Conservation (phyloP, 208 protist genomes). For the Naegleria lovaniensis region DNA sequence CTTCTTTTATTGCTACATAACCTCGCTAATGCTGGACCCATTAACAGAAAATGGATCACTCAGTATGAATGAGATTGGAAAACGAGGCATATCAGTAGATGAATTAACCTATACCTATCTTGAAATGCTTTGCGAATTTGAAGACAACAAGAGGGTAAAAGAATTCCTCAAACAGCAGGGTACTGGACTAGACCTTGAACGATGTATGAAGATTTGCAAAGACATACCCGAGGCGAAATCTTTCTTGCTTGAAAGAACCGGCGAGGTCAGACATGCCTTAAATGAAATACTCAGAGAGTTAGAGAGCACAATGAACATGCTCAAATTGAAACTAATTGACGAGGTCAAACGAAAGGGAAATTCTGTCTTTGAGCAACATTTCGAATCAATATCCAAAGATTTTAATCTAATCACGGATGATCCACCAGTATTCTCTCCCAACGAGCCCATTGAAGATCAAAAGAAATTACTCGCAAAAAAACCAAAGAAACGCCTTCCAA, state of each 20-base stretch:
- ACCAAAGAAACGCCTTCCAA: background rate
- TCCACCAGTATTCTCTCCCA: background rate
- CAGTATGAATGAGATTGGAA: background rate
- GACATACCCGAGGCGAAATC: slow-evolving; percentile 15
- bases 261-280: background rate
- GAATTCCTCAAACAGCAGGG: background rate
- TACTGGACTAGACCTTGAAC: background rate
- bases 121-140: background rate
- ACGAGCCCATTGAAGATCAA: background rate
- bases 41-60: background rate
- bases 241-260: slow-evolving; percentile 10
- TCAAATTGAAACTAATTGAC: background rate
- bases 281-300: slow-evolving; percentile 12
- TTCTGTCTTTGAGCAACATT: background rate
- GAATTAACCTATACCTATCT: background rate
- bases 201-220: slow-evolving; percentile 2
- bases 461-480: background rate
- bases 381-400: background rate
- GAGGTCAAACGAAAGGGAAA: background rate
- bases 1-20: background rate
- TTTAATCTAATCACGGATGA: background rate
- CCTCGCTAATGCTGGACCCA: background rate
- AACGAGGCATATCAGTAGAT: background rate
- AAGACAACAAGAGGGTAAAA: slow-evolving; percentile 9
- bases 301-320: background rate